Base-by-base conservation (phyloP, 495 filamentous ascomycete genomes). In the Parathielavia hyrcaniae region DNA sequence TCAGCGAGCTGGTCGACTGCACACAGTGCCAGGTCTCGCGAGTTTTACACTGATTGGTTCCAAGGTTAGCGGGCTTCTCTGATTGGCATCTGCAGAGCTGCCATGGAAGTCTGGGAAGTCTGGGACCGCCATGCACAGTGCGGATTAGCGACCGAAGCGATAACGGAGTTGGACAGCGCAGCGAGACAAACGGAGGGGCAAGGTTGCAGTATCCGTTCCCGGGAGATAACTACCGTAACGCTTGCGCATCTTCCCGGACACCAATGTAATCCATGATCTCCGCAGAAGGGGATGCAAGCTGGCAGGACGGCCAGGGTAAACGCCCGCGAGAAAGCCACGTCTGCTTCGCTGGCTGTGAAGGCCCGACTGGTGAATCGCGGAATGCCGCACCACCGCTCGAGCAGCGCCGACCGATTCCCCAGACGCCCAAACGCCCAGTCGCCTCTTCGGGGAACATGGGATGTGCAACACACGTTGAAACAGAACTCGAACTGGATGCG, bases 121-220 rank as follows among this genome's bases (percentile, higher is more conserved):
- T n/a, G n/a, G n/a, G n/a, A 63, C 65, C 59, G 34, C 48, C 47
- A 52, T 57, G 52, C 64, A 68, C 66, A 64, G 66, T 68, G 64
- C 57, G 61, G 54, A 44, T 23, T 13, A 6, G 26, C 26, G 26
- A 30, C 26, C 2, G 26, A 30, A 3, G 26, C 2, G 26, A 30
- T 30, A 30, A 30, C 26, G 26, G 26, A 30, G 26, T 30, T 2
- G 26, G 26, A 30, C 26, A 30, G 3, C 26, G 26, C 3, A 30
- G 26, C 26, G 26, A 30, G 26, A 30, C 26, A 30, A 30, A 30
- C 26, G 26, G 26, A 30, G 6, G 26, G 26, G 6, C 26, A 30
- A 30, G 26, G 26, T 30, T 30, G 26, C 26, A 30, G 52, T 11
- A 35, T 36, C 4, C 12, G 30, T 17, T 10, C n/a, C 34, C 13